Percentiles rank a stretch among this genome's conserved stretches.
These are phyloP conservation scores for Alternaria arbusti DNA, from an alignment of 2,329 filamentous ascomycete species.

Conservation along the genomic window DNA sequence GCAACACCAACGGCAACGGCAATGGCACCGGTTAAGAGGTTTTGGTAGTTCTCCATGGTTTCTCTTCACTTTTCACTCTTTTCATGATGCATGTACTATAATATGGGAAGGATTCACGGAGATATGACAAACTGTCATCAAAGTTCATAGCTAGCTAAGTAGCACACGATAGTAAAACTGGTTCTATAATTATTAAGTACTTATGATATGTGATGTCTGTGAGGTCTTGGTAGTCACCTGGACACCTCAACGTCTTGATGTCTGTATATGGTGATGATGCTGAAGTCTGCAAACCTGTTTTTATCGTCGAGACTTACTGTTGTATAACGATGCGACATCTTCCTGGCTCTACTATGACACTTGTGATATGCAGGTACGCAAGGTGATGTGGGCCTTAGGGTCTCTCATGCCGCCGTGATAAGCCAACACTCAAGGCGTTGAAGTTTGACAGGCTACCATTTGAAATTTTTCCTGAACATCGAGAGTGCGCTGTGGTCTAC, in stretches of 20 bases:
- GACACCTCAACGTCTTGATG: background rate
- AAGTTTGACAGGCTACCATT: background rate
- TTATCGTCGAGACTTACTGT: background rate
- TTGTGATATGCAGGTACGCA: background rate
- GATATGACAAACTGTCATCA: constrained; percentile 1
- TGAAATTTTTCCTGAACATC: background rate
- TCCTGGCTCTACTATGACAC: background rate
- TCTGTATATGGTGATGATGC: background rate
- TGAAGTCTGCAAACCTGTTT: background rate
- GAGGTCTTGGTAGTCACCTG: background rate
- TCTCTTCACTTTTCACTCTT: background rate
- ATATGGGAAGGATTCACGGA: background rate
- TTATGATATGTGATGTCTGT: background rate
- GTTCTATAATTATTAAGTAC: background rate
- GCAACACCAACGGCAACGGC: background rate
- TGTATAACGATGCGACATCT: background rate
- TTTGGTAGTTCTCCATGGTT: background rate
- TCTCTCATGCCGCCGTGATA: background rate
- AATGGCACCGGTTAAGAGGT: background rate
- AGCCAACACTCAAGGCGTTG: background rate
- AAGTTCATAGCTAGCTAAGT: constrained; percentile 9
- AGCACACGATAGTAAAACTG: constrained; percentile 10
- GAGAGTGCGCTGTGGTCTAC: background rate
- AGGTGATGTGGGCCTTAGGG: background rate
- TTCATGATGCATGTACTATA: background rate